Conservation (phyloP, 768 basidiomycete species). For the Leucocoprinus birnbaumii region DNA sequence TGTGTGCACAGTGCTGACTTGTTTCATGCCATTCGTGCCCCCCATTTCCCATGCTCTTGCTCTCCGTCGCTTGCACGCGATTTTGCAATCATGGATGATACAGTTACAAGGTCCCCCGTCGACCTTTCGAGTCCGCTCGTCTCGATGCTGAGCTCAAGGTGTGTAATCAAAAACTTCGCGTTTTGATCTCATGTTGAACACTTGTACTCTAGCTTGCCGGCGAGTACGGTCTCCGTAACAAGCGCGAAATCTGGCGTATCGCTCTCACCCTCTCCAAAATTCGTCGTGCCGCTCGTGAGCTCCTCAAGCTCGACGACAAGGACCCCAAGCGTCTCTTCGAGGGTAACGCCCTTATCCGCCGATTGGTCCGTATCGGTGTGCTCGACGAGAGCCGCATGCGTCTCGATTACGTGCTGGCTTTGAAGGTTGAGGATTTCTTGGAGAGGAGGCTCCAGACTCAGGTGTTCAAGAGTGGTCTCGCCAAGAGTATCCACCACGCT, state of each 20-base stretch:
- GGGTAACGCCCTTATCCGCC: constrained; percentile 92
- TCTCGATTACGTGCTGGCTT: constrained; percentile 99
- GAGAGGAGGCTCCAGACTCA: constrained; percentile 98
- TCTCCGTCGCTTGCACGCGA: constrained; percentile 25
- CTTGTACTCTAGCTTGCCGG: constrained; percentile 99
- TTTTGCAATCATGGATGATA: constrained; percentile 18
- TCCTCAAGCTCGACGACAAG: constrained; percentile 99
- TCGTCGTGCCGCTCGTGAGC: constrained; percentile 99
- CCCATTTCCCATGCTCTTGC: constrained; percentile 44
- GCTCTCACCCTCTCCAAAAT: constrained; percentile 98
- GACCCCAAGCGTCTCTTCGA: constrained; percentile 99
- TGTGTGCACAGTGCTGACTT: constrained; percentile 57
- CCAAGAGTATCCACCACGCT: constrained; percentile 98
- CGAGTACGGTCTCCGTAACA: constrained; percentile 99
- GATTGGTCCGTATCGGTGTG: constrained; percentile 99
- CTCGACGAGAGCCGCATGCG: constrained; percentile 99
- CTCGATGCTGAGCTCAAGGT: constrained; percentile 99
- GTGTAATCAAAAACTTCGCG: no score
- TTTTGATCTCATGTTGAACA: no score
- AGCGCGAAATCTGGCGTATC: constrained; percentile 99
- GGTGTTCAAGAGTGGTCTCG: constrained; percentile 98
- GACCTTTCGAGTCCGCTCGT: constrained; percentile 95
- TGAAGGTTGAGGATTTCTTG: constrained; percentile 99
- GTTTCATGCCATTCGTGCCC: constrained; percentile 47
- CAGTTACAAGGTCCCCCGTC: constrained; percentile 98